Base-by-base conservation (phyloP, 495 filamentous ascomycete species). In the Penicillium bovifimosum region DNA sequence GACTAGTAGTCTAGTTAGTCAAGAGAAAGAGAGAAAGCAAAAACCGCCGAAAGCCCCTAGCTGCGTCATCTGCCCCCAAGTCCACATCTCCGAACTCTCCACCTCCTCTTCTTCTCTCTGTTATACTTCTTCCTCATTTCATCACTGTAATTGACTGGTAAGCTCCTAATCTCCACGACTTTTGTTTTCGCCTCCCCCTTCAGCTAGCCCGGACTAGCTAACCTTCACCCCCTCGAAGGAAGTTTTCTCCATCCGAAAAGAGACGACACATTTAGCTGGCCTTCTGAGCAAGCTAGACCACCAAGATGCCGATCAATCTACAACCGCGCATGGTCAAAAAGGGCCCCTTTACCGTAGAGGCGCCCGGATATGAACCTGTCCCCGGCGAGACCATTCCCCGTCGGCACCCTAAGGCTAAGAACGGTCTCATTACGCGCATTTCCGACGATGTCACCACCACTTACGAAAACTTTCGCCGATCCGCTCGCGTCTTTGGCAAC, bases 311-410 rank as follows among this genome's bases (percentile, higher is more conserved):
- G 45, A 61, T 73, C 49, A 56, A 75, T 58, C 64, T 87, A 45
- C 80, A 86, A 62, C 89, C 88, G 47, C 80, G 77, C 56, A 81
- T 85, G 69, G 39, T 45, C 51, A 76, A 73, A 64, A 76, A 72
- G 60, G 61, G 63, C 5, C 90, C 89, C 20, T 95, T 88, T 77
- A 82, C 84, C 24, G 81, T 95, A 60, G 89, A 96, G 59, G 86
- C 81, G 13, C 83, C 92, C 13, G 86, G 84, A 52, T 79, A 75
- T 56, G 72, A 84, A 61, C 78, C 82, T 52, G 78, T 88, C 57
- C 76, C 87, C 38, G 93, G 93, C 61, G 92, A 98, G 76, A 96
- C 93, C 1, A 87, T 92, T 50, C 90, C 93, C 7, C 86, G 92
- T 54, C 82, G 92, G 49, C 82, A 90, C 68, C 85, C 87, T 8